Evolutionary conservation across 129 eudicot species (phyloP).

Genomic region (Pseudognaphalium luteoalbum): DNA sequence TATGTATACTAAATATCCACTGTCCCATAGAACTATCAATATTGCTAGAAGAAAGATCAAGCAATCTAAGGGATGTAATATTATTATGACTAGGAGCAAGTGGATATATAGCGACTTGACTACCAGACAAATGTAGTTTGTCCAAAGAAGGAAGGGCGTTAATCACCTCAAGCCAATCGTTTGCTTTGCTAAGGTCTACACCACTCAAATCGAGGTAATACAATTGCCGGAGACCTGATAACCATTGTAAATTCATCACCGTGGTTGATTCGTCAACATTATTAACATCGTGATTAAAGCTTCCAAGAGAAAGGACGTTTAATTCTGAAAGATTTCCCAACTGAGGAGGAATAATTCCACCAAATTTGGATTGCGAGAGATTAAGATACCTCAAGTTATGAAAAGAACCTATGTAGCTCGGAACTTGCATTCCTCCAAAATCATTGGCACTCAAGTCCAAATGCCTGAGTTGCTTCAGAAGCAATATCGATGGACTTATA

Average conservation of each 20-base stretch:
- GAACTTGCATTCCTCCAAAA: slow-evolving; percentile 18
- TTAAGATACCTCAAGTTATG: slow-evolving; percentile 19
- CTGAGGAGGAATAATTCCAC: slow-evolving; percentile 30
- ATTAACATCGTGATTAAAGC: neutral
- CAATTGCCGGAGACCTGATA: slow-evolving; percentile 31
- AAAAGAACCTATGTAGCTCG: slow-evolving; percentile 32
- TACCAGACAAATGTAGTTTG: slow-evolving; percentile 11
- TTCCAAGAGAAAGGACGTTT: slow-evolving; percentile 25
- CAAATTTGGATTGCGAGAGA: slow-evolving; percentile 21
- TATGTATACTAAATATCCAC: slow-evolving; percentile 36
- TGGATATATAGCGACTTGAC: slow-evolving; percentile 14
- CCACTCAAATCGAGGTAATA: slow-evolving; percentile 36
- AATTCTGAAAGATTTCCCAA: slow-evolving; percentile 43
- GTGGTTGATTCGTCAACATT: neutral
- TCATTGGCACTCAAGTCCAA: slow-evolving; percentile 12
- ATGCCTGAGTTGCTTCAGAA: slow-evolving; percentile 8
- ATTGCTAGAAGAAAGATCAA: slow-evolving; percentile 28
- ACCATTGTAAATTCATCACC: slow-evolving; percentile 31
- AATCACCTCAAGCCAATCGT: slow-evolving; percentile 41
- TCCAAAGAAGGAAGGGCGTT: slow-evolving; percentile 38
- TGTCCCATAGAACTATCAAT: slow-evolving; percentile 4
- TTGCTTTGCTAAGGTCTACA: slow-evolving; percentile 30
- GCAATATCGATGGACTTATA: neutral
- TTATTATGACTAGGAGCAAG: slow-evolving; percentile 9
- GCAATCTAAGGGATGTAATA: slow-evolving; percentile 25